phyloP scores from a whole-genome alignment of 2,329 filamentous ascomycete genomes.

The Elsinoe arachidis region DNA sequence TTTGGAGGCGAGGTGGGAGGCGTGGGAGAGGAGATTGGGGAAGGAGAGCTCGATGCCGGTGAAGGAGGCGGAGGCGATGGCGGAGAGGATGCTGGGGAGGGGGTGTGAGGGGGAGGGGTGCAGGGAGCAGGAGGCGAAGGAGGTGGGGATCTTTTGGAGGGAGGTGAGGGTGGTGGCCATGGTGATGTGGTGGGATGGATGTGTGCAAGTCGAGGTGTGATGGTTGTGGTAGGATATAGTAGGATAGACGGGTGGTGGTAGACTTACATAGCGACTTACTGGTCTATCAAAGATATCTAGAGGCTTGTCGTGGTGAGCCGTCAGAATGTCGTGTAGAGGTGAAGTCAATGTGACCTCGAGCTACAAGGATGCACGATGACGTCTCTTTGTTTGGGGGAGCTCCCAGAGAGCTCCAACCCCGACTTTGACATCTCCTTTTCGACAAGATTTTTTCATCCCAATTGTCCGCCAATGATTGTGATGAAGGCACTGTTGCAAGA shows the following conservation, averaged over 20 bases:
- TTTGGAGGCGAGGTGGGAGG: conserved; percentile 36
- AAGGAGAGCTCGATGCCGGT: conserved; percentile 65
- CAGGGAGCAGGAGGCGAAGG: conserved; percentile 51
- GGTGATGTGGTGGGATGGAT: not conserved
- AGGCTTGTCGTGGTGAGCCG: not conserved
- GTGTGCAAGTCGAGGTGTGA: not conserved
- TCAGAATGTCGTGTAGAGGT: conserved; percentile 2
- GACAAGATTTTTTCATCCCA: too few relatives aligned
- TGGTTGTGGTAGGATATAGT: too few relatives aligned
- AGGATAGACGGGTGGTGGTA: not conserved
- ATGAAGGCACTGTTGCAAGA: too few relatives aligned
- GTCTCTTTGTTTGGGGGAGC: not conserved
- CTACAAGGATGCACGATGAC: not conserved
- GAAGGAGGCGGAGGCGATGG: conserved; percentile 58
- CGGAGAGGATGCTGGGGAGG: conserved; percentile 51
- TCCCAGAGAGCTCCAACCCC: not conserved
- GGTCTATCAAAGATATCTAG: not conserved
- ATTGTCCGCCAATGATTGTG: too few relatives aligned
- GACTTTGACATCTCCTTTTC: too few relatives aligned
- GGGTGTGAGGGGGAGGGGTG: conserved; percentile 41
- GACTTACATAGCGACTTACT: not conserved
- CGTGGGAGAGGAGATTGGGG: conserved; percentile 60
- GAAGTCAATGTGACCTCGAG: not conserved
- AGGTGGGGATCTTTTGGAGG: conserved; percentile 38
- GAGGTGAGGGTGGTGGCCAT: conserved; percentile 21